Evolutionary conservation across 805 yeast genomes (phyloP), one percentile per base, ranked within the genome.

Genomic region (Lachancea quebecensis): DNA sequence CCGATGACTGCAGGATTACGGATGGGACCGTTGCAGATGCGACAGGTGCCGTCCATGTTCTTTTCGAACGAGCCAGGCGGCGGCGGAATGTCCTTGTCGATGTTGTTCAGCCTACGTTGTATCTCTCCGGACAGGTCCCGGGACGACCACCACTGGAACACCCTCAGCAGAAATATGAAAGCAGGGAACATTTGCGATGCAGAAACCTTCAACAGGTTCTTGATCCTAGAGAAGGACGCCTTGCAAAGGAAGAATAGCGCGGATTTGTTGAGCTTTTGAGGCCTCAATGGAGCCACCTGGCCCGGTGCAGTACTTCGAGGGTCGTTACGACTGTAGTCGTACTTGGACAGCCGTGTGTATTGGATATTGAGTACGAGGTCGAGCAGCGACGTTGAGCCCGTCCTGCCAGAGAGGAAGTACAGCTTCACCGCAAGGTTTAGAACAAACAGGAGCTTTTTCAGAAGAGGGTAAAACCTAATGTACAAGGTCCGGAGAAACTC

Each of bases 71-170:
- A 16, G 11, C 37, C 16, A 16, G 53, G 52, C 8, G 72, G 79
- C 2, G 76, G 70, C 2, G 82, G 81, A 12, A 79, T 64, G 2
- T 70, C 69, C 41, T 65, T 66, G 39, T 78, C 80, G 25, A 77
- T 58, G 10, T 63, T 60, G 45, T 71, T 70, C 41, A 68, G 68
- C 39, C 71, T 73, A 46, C 74, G 75, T 18, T 77, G 72, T 48
- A 83, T 57, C 57, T 77, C 76, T 3, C 75, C 64, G 2, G 86
- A 79, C 57, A 87, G 76, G 48, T 84, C 87, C 12, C 89, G 79
- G 21, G 85, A 76, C 49, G 80, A 79, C 95, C 95, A 90, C 96
- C 97, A 90, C 62, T 90, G 97, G 31, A 88, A 70, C 54, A 90
- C 86, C 65, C 88, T 87, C 49, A 90, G 71, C 18, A 81, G 57